Conservation (phyloP, 106 monocot genomes). For the Dendrobium chrysotoxum region DNA sequence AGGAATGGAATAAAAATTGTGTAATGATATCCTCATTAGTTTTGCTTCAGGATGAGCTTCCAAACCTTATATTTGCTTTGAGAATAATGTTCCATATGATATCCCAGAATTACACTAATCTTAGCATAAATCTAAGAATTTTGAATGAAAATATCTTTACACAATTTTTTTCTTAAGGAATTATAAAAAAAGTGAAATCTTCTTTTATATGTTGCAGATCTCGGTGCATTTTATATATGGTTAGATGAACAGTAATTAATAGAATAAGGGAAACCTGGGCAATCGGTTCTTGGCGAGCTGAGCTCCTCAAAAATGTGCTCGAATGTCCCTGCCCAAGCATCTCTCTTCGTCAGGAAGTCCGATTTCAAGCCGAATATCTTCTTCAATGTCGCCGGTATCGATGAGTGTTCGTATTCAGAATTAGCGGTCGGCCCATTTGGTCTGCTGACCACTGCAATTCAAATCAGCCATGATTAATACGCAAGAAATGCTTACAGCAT, state of each 20-base stretch:
- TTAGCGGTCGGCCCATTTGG: constrained; percentile 47
- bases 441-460: constrained; percentile 37
- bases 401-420: constrained; percentile 82
- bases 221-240: neutral
- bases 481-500: neutral
- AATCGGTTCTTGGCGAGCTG: constrained; percentile 56
- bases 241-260: neutral
- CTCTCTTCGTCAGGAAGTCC: constrained; percentile 50
- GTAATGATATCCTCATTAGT: too few species aligned
- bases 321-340: constrained; percentile 86
- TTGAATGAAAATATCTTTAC: too few species aligned
- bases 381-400: constrained; percentile 77
- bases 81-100: too few species aligned
- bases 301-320: constrained; percentile 38
- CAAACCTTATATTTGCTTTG: neutral
- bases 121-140: too few species aligned
- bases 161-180: too few species aligned
- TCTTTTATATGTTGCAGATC: too few species aligned
- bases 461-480: neutral
- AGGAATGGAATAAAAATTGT: too few species aligned
- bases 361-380: constrained; percentile 66
- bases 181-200: too few species aligned
- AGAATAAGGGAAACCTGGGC: constrained; percentile 31
- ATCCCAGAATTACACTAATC: too few species aligned
- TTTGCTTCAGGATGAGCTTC: too few species aligned